Conservation (phyloP, 2,329 filamentous ascomycete species). For the Colletotrichum karsti region DNA sequence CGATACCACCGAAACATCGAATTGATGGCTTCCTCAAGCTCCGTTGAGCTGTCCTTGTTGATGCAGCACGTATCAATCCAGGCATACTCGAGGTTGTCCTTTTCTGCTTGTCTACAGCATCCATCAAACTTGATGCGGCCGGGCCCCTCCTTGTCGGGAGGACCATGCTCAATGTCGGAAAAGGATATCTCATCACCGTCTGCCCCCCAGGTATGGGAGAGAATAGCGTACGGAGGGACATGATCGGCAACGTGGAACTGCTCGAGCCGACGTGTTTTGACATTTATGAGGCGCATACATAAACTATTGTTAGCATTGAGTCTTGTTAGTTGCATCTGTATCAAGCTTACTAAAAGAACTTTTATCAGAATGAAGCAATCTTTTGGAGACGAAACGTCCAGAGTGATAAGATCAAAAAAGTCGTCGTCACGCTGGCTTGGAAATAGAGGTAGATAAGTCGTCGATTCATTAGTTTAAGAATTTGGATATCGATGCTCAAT, state of each 20-base stretch:
- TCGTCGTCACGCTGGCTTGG: too few species aligned
- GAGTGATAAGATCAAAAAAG: too few species aligned
- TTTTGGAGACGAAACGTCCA: too few species aligned
- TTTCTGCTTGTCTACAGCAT: background rate
- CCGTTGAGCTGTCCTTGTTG: background rate
- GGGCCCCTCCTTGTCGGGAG: background rate
- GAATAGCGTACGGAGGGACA: background rate
- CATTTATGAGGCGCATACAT: background rate
- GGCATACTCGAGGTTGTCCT: background rate
- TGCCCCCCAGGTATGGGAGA: background rate
- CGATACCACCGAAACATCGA: too few species aligned
- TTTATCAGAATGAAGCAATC: too few species aligned
- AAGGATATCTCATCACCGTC: background rate
- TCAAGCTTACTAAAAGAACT: too few species aligned
- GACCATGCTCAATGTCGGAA: background rate
- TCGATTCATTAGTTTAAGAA: too few species aligned
- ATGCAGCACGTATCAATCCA: background rate
- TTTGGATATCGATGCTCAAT: too few species aligned
- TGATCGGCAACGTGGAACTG: background rate
- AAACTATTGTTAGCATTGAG: too few species aligned
- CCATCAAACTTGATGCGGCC: background rate
- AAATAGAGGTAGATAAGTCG: too few species aligned
- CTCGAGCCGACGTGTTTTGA: background rate
- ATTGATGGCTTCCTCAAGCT: background rate
- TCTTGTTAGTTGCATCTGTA: too few species aligned